phyloP scores from a whole-genome alignment of 306 rosid species.

The Coriaria nepalensis region DNA sequence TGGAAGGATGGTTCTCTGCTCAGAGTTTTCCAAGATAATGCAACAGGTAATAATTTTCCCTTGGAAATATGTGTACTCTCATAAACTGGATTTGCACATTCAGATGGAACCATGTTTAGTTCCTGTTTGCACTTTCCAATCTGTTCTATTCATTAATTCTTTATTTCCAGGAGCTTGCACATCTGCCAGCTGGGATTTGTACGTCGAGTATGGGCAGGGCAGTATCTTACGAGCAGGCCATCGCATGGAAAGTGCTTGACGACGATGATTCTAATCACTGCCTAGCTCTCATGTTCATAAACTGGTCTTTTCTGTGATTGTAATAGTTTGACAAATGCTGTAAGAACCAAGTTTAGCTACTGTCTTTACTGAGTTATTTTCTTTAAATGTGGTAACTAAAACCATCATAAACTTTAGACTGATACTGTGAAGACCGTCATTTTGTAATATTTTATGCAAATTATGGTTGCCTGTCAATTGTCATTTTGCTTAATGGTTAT shows the following conservation, averaged over 20 bases:
- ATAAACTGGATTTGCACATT: neutral
- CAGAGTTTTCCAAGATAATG: conserved; percentile 92
- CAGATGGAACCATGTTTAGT: neutral
- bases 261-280: conserved; percentile 93
- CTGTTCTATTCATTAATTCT: neutral
- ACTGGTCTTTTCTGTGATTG: conserved; percentile 83
- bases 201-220: conserved; percentile 85
- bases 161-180: conserved; percentile 54
- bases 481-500: too few species aligned
- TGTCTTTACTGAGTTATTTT: too few species aligned
- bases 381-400: too few species aligned
- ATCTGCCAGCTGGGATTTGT: conserved; percentile 76
- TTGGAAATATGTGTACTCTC: too few species aligned
- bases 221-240: conserved; percentile 74
- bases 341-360: too few species aligned
- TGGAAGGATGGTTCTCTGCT: conserved; percentile 75
- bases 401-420: too few species aligned
- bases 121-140: neutral
- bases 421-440: too few species aligned
- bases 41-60: conserved; percentile 48
- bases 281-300: conserved; percentile 79
- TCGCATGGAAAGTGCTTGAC: conserved; percentile 84
- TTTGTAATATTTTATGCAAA: too few species aligned
- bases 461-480: too few species aligned
- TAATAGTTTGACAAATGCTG: neutral